Conservation (phyloP, 805 yeast species). For the Phaffomyces opuntiae region DNA sequence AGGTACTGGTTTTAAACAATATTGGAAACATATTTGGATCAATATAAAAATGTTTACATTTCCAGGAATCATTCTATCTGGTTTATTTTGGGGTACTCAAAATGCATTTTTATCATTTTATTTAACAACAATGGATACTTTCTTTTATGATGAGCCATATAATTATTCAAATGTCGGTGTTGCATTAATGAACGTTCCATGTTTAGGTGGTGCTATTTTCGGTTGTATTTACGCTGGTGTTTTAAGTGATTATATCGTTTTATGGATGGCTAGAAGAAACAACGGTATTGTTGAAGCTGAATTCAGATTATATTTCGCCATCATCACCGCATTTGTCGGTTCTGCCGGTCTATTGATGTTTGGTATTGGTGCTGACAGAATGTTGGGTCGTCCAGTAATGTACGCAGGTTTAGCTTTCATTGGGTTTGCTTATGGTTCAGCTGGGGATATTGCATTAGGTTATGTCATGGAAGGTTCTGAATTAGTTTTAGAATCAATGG, state of each 20-base stretch:
- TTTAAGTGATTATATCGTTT: conserved; percentile 51
- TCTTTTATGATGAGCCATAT: conserved; percentile 60
- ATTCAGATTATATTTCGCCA: conserved; percentile 49
- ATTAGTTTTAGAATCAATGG: conserved; percentile 65
- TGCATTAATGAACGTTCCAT: conserved; percentile 70
- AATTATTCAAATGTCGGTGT: conserved; percentile 59
- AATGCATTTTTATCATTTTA: conserved; percentile 72
- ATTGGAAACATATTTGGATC: conserved; percentile 40
- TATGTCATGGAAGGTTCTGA: conserved; percentile 68
- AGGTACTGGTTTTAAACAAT: conserved; percentile 64
- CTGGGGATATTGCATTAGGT: conserved; percentile 65
- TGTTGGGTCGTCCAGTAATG: conserved; percentile 46
- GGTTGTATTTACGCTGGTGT: conserved; percentile 64
- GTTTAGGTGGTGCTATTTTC: conserved; percentile 55
- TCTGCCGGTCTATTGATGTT: conserved; percentile 59
- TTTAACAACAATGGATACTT: conserved; percentile 64
- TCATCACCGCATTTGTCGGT: conserved; percentile 49
- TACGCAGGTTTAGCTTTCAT: conserved; percentile 58
- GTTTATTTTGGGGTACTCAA: conserved; percentile 76
- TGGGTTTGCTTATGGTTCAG: conserved; percentile 64
- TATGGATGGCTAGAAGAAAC: conserved; percentile 54
- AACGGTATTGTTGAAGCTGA: conserved; percentile 62
- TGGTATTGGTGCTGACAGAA: conserved; percentile 56
- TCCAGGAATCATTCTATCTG: conserved; percentile 60
- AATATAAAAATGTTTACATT: conserved; percentile 52